Evolutionary conservation across 805 yeast genomes (phyloP).

Genomic region (Starmerella kuoi): DNA sequence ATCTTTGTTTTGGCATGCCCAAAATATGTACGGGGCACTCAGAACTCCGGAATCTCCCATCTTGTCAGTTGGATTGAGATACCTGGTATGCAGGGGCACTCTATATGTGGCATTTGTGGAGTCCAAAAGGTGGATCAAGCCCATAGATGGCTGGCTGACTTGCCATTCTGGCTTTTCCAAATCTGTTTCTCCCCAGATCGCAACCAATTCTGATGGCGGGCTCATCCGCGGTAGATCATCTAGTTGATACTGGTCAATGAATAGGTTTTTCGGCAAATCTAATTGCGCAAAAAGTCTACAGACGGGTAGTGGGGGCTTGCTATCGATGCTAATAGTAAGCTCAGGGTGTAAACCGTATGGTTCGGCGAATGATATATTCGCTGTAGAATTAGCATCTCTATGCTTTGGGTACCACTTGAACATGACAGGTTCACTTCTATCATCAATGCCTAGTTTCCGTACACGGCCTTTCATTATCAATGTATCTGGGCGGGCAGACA

Average conservation of each 20-base stretch:
- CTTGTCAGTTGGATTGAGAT: conserved; percentile 32
- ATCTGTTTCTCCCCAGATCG: conserved; percentile 44
- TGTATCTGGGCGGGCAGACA: conserved; percentile 2
- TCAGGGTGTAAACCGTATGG: conserved; percentile 24
- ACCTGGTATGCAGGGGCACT: conserved; percentile 42
- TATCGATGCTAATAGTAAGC: conserved; percentile 7
- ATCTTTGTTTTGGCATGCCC: conserved; percentile 37
- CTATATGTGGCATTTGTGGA: conserved; percentile 26
- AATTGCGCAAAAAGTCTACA: conserved; percentile 38
- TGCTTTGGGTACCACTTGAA: conserved; percentile 18
- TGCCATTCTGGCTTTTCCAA: conserved; percentile 45
- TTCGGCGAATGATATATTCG: conserved; percentile 6
- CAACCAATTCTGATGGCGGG: conserved; percentile 28
- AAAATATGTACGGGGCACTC: conserved; percentile 36
- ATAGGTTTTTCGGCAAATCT: conserved; percentile 36
- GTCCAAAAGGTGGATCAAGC: conserved; percentile 28
- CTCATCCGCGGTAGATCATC: conserved; percentile 26
- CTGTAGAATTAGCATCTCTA: background rate
- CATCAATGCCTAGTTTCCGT: conserved; percentile 10
- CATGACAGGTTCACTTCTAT: conserved; percentile 16
- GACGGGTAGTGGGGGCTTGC: conserved; percentile 15
- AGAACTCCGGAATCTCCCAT: conserved; percentile 21
- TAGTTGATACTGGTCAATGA: conserved; percentile 47
- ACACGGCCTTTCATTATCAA: conserved; percentile 14
- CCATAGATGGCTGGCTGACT: conserved; percentile 30